Base-by-base conservation (phyloP, 164 flowering plant genomes). In the Litsea cubeba region DNA sequence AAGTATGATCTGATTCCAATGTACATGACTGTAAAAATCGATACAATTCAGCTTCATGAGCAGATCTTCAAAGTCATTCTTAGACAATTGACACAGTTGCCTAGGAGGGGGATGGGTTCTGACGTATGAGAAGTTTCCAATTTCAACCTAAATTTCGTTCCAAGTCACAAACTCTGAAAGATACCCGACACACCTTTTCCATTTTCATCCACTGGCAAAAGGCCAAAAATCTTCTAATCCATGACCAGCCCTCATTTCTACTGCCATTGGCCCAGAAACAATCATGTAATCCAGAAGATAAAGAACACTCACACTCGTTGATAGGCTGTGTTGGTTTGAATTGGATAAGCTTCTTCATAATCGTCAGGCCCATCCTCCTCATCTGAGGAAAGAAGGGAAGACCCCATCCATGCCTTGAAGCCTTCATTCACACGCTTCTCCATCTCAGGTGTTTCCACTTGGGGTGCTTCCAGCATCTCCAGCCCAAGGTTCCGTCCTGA, bases 381-480 rank as follows among this genome's bases (percentile, higher is more conserved):
- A 68, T 93, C 97, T 14, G 97, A 95, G 22, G 99, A 91, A 69
- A 93, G 76, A n/a, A 89, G 88, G n/a, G 97, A 91, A 23, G 98
- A 88, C 0, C 99, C 99, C 99, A 95, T 93, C 97, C 99, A 93
- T 57, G 97, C 20, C 76, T 84, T 92, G 65, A 95, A 95, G 70
- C 98, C 97, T 84, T 91, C 97, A 79, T 81, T 86, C 2, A 91
- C 91, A 10, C 92, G 92, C 73, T 93, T 89, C 84, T 92, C 98
- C 65, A 89, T 86, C 25, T 90, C 97, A 12, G 98, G 93, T 62
- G 90, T 82, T 82, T 87, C 79, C 32, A 82, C 88, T 65, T 82
- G 64, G 74, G 74, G 79, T n/a, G 91, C 86, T 82, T 91, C 99
- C 76, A 91, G 84, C 95, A 95, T 90, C 83, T 95, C 97, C 69